Percentiles rank a stretch among this genome's conserved stretches.
Conservation (phyloP, 805 yeast genomes). For the Suhomyces prunicola region DNA sequence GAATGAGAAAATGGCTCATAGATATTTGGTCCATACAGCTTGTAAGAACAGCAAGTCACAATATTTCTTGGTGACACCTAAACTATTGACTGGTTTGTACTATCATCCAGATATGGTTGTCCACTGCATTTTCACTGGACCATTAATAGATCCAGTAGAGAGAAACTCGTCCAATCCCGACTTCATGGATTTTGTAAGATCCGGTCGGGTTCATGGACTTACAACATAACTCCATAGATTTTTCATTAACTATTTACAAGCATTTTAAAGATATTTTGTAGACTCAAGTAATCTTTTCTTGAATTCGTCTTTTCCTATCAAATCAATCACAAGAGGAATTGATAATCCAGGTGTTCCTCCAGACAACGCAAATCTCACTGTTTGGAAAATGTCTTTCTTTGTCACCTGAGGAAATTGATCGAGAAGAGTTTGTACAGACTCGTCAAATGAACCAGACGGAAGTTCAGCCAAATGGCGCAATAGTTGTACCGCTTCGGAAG, state of each 20-base stretch:
- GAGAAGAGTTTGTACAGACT: conserved; percentile 8
- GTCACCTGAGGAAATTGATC: conserved; percentile 5
- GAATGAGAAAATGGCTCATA: conserved; percentile 85
- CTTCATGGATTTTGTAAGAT: conserved; percentile 31
- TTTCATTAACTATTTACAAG: neutral
- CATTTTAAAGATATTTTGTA: neutral
- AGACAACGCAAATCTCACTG: conserved; percentile 64
- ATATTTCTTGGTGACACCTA: conserved; percentile 91
- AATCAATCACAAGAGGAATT: conserved; percentile 52
- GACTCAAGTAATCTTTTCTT: conserved; percentile 19
- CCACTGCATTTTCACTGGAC: conserved; percentile 65
- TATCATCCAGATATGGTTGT: conserved; percentile 79
- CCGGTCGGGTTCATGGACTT: conserved; percentile 2
- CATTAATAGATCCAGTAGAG: conserved; percentile 22
- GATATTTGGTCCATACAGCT: conserved; percentile 79
- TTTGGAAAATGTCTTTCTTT: conserved; percentile 49
- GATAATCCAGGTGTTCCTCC: conserved; percentile 71
- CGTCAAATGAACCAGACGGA: conserved; percentile 10
- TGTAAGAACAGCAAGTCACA: conserved; percentile 63
- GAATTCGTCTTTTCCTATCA: conserved; percentile 49
- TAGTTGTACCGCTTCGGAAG: conserved; percentile 14
- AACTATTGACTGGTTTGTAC: conserved; percentile 70
- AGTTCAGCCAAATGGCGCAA: conserved; percentile 13
- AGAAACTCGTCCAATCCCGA: conserved; percentile 14
- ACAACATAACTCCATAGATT: neutral